Evolutionary conservation across 2,329 filamentous ascomycete genomes (phyloP).

Genomic region (Ceratocystis albifundus): DNA sequence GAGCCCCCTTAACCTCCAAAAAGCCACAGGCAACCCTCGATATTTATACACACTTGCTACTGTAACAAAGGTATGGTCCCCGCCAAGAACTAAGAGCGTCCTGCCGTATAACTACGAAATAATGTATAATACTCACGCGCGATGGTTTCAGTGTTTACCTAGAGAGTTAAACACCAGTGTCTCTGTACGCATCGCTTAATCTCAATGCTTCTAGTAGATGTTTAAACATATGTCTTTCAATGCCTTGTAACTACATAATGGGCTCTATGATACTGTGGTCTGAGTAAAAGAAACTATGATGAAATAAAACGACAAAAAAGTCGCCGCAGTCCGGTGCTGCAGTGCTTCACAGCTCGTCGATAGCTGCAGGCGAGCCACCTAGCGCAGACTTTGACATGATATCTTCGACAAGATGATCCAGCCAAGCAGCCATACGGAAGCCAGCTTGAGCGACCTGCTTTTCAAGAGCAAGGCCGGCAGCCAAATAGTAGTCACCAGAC

Average conservation of each 20-base stretch:
- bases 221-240: background rate
- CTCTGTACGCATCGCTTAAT: too few species aligned
- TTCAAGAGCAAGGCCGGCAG: conserved; percentile 53
- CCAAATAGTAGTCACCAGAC: conserved; percentile 50
- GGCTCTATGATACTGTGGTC: background rate
- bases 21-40: too few species aligned
- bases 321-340: background rate
- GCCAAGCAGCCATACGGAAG: conserved; percentile 55
- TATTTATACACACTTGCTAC: too few species aligned
- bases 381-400: conserved; percentile 25
- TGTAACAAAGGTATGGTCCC: too few species aligned
- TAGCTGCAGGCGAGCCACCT: background rate
- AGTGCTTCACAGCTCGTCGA: conserved; percentile 8
- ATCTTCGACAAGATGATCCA: conserved; percentile 48
- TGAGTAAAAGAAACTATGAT: background rate
- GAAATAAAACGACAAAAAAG: background rate
- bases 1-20: too few species aligned
- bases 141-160: too few species aligned
- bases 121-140: too few species aligned
- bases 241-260: background rate
- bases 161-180: too few species aligned
- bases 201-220: too few species aligned
- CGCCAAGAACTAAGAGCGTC: too few species aligned
- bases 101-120: too few species aligned
- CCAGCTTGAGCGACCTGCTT: conserved; percentile 56